These are phyloP conservation scores for Magnolia officinalis DNA, from an alignment of 164 flowering plant species.

Conservation along the genomic window DNA sequence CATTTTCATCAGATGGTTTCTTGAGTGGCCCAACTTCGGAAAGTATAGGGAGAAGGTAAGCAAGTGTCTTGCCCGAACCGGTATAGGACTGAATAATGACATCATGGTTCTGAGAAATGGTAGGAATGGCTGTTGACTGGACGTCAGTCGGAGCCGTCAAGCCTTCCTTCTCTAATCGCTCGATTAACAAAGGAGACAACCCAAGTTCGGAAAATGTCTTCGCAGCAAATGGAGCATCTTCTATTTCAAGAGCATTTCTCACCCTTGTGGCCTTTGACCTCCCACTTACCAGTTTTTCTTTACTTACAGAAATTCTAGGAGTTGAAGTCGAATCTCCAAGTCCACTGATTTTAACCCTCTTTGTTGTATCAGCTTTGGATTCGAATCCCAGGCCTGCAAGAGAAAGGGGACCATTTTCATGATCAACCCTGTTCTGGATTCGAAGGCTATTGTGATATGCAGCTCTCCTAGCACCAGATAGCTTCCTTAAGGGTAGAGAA, in stretches of 20 bases:
- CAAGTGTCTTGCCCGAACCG: constrained; percentile 94
- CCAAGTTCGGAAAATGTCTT: constrained; percentile 77
- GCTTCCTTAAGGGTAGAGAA: constrained; percentile 31
- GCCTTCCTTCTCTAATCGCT: constrained; percentile 68
- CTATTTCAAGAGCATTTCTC: constrained; percentile 42
- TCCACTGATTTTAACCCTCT: constrained; percentile 14
- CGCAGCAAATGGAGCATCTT: constrained; percentile 63
- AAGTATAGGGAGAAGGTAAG: constrained; percentile 91
- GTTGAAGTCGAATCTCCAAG: constrained; percentile 20
- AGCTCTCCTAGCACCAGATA: constrained; percentile 24
- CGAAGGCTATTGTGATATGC: constrained; percentile 28
- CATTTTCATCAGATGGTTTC: constrained; percentile 19
- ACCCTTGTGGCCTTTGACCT: constrained; percentile 21
- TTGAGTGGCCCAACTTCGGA: constrained; percentile 70
- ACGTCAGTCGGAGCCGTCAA: constrained; percentile 80
- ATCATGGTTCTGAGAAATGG: constrained; percentile 64
- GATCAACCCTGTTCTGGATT: constrained; percentile 19
- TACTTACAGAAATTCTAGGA: constrained; percentile 26
- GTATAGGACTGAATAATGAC: constrained; percentile 95
- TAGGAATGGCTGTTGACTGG: constrained; percentile 82
- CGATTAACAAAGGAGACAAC: constrained; percentile 55
- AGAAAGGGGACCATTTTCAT: constrained; percentile 36
- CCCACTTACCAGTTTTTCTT: constrained; percentile 28
- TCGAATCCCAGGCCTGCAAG: constrained; percentile 45
- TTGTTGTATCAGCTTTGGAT: neutral